A percentile compares a stretch with the other conserved stretches of the same genome.
These are phyloP conservation scores for Eucalyptus erythrocorys DNA, from an alignment of 345 rosid species.

Conservation along the genomic window DNA sequence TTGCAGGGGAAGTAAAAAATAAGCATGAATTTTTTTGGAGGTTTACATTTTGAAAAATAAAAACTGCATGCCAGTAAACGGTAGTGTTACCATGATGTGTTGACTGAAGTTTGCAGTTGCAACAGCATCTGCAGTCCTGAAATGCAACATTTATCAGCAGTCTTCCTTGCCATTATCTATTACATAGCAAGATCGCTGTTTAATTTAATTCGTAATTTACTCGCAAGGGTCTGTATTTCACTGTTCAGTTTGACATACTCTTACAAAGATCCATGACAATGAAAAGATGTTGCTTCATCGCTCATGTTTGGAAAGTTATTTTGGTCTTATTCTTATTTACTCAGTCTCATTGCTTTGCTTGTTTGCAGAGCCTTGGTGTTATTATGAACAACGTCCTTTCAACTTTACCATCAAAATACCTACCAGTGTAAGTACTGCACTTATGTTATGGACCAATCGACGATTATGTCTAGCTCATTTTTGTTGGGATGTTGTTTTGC, in stretches of 20 bases:
- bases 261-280: neutral
- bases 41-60: neutral
- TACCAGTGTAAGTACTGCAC: slow-evolving; percentile 55
- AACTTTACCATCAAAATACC: slow-evolving; percentile 64
- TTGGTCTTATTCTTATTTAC: neutral
- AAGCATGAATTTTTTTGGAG: neutral
- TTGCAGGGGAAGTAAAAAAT: neutral
- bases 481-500: neutral
- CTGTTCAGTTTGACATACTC: neutral
- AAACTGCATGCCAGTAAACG: neutral
- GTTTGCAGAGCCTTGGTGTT: slow-evolving; percentile 62
- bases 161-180: neutral
- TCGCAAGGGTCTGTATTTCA: neutral
- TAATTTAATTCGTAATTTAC: neutral
- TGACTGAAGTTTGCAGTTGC: neutral
- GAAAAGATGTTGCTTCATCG: neutral
- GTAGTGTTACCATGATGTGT: neutral
- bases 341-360: slow-evolving; percentile 11
- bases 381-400: slow-evolving; percentile 88
- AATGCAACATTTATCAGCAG: neutral
- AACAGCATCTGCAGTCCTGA: neutral
- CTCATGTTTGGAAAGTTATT: neutral
- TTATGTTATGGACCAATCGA: neutral
- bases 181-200: neutral
- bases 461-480: neutral